These are phyloP conservation scores for Pleodorina starrii DNA, from an alignment of 139 green algal genomes.

Conservation along the genomic window DNA sequence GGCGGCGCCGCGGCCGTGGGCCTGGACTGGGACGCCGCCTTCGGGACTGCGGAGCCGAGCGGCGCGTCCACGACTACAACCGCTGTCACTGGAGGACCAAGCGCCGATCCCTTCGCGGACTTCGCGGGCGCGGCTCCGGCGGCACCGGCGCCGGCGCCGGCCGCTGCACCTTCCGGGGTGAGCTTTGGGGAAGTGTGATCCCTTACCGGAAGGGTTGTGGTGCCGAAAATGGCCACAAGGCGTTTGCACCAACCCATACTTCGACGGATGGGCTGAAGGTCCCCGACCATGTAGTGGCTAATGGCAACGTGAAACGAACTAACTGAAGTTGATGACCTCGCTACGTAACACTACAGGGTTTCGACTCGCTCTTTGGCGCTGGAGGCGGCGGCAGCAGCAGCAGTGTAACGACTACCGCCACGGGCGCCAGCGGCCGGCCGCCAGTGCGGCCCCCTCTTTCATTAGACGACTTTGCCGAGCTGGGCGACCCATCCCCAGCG, in stretches of 20 bases:
- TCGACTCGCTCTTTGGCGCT: neutral
- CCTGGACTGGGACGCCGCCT: neutral
- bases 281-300: too few relatives aligned
- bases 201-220: too few relatives aligned
- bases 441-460: neutral
- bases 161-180: neutral
- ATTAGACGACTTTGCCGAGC: slow-evolving; percentile 67
- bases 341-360: too few relatives aligned
- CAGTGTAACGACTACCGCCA: neutral
- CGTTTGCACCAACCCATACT: too few relatives aligned
- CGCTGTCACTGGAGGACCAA: too few relatives aligned
- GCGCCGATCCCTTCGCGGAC: neutral
- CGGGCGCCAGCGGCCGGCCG: neutral
- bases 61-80: neutral
- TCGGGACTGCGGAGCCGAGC: neutral
- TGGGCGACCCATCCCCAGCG: slow-evolving; percentile 41
- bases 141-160: neutral
- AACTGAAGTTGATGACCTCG: too few relatives aligned
- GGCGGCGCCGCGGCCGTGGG: neutral
- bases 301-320: too few relatives aligned
- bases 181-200: too few relatives aligned
- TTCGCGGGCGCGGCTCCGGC: neutral
- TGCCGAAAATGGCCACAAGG: too few relatives aligned
- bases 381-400: neutral
- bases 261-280: too few relatives aligned